Evolutionary conservation across 2,329 filamentous ascomycete species (phyloP).

Genomic region (Fusarium keratoplasticum): DNA sequence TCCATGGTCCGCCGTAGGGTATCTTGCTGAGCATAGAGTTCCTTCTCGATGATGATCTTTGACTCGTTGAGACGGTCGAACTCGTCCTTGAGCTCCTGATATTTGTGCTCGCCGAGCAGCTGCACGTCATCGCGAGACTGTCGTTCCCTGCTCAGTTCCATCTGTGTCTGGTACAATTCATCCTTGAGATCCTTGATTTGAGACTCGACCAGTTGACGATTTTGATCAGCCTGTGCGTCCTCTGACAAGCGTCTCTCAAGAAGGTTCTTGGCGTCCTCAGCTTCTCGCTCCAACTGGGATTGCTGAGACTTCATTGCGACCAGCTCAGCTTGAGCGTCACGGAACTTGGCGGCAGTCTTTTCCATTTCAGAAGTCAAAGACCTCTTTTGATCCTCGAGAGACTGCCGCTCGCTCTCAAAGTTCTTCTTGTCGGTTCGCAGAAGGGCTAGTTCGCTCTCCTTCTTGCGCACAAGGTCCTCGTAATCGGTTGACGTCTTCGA

Average conservation of each 20-base stretch:
- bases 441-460: conserved; percentile 91
- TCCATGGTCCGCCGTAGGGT: conserved; percentile 87
- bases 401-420: conserved; percentile 82
- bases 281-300: conserved; percentile 86
- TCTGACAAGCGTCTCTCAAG: conserved; percentile 91
- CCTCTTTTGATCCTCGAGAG: conserved; percentile 82
- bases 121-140: conserved; percentile 96
- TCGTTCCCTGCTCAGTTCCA: conserved; percentile 88
- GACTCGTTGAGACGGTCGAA: conserved; percentile 89
- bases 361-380: conserved; percentile 81
- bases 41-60: conserved; percentile 98
- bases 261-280: conserved; percentile 85
- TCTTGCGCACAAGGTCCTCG: conserved; percentile 91
- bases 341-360: conserved; percentile 78
- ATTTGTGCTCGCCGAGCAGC: conserved; percentile 90
- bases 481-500: conserved; percentile 94
- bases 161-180: conserved; percentile 85
- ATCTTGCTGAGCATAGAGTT: conserved; percentile 96
- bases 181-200: conserved; percentile 90
- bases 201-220: conserved; percentile 83
- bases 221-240: conserved; percentile 85
- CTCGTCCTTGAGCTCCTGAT: conserved; percentile 83
- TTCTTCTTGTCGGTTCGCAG: conserved; percentile 87
- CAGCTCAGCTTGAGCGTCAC: conserved; percentile 87
- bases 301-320: conserved; percentile 89